These are phyloP conservation scores for Gentiana dahurica DNA, from an alignment of 257 asterid genomes.

Conservation along the genomic window DNA sequence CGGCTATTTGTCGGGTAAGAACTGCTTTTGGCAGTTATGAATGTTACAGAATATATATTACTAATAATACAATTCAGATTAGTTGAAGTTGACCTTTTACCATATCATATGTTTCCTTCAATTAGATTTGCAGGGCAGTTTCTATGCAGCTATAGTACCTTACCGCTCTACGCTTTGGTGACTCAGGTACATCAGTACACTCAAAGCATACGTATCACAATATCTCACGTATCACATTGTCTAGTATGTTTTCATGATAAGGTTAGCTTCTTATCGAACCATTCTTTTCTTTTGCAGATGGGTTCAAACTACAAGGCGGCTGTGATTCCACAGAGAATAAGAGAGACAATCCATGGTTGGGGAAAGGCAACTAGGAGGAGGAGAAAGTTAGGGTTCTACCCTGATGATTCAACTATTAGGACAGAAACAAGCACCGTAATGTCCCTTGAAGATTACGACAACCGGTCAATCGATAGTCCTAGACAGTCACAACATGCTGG, in stretches of 20 bases:
- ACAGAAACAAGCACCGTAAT: conserved; percentile 78
- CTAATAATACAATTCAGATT: background rate
- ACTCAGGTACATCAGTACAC: conserved; percentile 54
- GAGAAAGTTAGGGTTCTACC: conserved; percentile 40
- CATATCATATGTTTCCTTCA: conserved; percentile 1
- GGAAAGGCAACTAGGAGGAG: conserved; percentile 77
- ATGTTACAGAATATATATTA: background rate
- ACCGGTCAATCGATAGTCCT: conserved; percentile 47
- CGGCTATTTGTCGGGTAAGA: conserved; percentile 81
- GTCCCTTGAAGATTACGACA: conserved; percentile 52
- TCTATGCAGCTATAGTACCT: conserved; percentile 89
- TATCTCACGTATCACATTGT: no score
- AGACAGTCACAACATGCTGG: conserved; percentile 18
- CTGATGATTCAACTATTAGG: conserved; percentile 64
- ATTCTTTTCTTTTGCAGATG: conserved; percentile 38
- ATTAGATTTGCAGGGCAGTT: conserved; percentile 76
- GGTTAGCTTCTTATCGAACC: no score
- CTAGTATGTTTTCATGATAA: no score
- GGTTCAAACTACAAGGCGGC: conserved; percentile 97
- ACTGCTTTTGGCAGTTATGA: background rate
- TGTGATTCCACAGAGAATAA: conserved; percentile 57
- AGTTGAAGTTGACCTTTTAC: background rate
- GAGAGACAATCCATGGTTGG: conserved; percentile 96
- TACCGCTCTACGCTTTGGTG: conserved; percentile 83
- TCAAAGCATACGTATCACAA: no score